phyloP scores from a whole-genome alignment of 2,329 filamentous ascomycete genomes.

The Hypoxylon sp. region DNA sequence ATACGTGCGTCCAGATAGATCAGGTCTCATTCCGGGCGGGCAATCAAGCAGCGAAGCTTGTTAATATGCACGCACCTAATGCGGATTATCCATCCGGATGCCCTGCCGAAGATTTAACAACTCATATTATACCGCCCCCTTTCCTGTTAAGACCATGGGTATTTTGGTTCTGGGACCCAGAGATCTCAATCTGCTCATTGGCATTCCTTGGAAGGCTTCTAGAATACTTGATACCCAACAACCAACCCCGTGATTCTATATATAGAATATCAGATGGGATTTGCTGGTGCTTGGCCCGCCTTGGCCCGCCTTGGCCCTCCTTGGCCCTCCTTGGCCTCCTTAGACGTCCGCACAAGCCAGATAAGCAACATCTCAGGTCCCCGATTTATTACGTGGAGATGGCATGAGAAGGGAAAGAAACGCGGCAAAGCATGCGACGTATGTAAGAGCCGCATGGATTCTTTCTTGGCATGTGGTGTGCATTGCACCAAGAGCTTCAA shows the following conservation, averaged over 20 bases:
- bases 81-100: not conserved
- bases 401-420: constrained; percentile 3
- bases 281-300: constrained; percentile 12
- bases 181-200: not conserved
- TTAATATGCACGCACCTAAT: not conserved
- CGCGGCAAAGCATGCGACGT: not conserved
- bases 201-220: not conserved
- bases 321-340: constrained; percentile 17
- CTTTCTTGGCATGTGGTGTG: constrained; percentile 13
- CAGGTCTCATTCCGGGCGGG: not conserved
- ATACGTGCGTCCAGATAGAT: not conserved
- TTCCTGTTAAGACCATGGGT: not conserved
- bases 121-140: not conserved
- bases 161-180: not conserved
- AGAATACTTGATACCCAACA: not conserved
- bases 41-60: not conserved
- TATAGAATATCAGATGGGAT: constrained; percentile 17
- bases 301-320: no score
- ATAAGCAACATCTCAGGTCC: no score
- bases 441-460: constrained; percentile 28
- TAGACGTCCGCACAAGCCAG: no score
- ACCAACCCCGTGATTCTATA: constrained; percentile 15
- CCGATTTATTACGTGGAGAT: not conserved
- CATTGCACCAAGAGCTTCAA: constrained; percentile 32
- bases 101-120: not conserved